Base-by-base conservation (phyloP, 768 basidiomycete genomes). In the Boletus insuetus region DNA sequence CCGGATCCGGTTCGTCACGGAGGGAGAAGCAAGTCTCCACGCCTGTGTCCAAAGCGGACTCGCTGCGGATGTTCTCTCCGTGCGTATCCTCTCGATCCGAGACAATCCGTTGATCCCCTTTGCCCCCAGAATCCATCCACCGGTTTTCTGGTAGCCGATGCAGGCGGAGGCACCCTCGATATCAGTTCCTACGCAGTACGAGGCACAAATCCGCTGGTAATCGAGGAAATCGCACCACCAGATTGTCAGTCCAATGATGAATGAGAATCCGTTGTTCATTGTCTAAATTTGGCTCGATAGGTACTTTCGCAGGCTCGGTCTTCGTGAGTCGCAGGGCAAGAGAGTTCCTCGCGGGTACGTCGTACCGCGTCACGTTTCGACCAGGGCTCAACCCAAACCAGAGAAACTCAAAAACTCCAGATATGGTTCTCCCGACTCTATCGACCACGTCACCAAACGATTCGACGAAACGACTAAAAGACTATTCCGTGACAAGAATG, bases 401-500 rank as follows among this genome's bases (percentile, higher is more conserved):
- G 89, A 83, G 54, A 91, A 90, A 69, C 81, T 91, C 54, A 83
- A 79, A 62, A 76, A 74, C 60, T 90, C 88, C 19, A 86, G 79
- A 72, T 91, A 91, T 58, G 87, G 89, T 45, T 81, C 82, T 3
- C 67, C 80, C 3, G 89, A 87, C 64, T 76, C 86, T 4, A 74
- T 91, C 9, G 89, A 91, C 49, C 89, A 91, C 61, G 89, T 91
- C 63, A 86, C 89, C 6, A 83, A 84, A 59, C 80, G 83, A 16
- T 91, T 91, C 67, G 88, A 91, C 53, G 89, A 91, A 69, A 89
- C 88, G 0, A 91, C 89, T 5, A 91, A 91, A 65, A 81, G 88
- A 29, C 71, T 90, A 0, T 91, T 91, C 69, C 80, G 87, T 4
- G 85, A 88, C 56, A 77, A 77, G 62, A 80, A 79, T 43, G 85